These are phyloP conservation scores for Tubosaeta sp. DNA, from an alignment of 768 basidiomycete species.

Conservation along the genomic window DNA sequence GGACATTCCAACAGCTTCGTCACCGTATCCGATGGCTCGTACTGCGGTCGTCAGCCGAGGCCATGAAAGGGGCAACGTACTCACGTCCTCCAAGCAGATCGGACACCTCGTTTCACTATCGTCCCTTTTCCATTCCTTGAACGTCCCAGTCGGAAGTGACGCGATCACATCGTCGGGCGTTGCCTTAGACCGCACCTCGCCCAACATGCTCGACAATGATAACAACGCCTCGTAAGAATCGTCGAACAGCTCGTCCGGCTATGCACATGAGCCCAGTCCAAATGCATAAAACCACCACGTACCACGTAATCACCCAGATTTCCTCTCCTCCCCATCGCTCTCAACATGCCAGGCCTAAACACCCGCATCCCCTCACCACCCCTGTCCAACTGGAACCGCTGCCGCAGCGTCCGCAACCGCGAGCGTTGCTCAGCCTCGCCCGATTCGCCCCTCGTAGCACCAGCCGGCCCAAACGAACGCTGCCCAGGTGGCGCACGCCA, in stretches of 20 bases:
- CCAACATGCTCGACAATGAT: constrained; percentile 53
- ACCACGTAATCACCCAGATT: constrained; percentile 51
- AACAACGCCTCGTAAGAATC: constrained; percentile 69
- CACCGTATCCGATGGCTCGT: constrained; percentile 55
- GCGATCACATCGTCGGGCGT: constrained; percentile 61
- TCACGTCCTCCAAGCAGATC: constrained; percentile 80
- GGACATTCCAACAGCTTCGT: constrained; percentile 65
- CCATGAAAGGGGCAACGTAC: constrained; percentile 22
- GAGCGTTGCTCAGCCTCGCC: constrained; percentile 21
- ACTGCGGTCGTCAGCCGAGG: constrained; percentile 40
- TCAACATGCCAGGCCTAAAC: constrained; percentile 23
- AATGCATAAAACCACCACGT: constrained; percentile 19
- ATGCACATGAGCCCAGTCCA: constrained; percentile 5
- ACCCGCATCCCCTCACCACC: constrained; percentile 14
- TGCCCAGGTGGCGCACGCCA: constrained; percentile 25
- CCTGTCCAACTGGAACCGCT: constrained; percentile 28
- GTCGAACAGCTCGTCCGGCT: constrained; percentile 78
- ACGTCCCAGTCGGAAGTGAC: constrained; percentile 54
- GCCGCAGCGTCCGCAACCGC: constrained; percentile 24
- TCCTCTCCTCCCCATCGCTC: constrained; percentile 21
- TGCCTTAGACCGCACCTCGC: constrained; percentile 63
- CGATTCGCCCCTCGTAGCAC: constrained; percentile 2
- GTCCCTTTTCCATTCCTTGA: constrained; percentile 62
- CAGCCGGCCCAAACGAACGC: not conserved
- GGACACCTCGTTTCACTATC: constrained; percentile 75